Conservation (phyloP, 139 green algal species). For the Tetraselmis chui region DNA sequence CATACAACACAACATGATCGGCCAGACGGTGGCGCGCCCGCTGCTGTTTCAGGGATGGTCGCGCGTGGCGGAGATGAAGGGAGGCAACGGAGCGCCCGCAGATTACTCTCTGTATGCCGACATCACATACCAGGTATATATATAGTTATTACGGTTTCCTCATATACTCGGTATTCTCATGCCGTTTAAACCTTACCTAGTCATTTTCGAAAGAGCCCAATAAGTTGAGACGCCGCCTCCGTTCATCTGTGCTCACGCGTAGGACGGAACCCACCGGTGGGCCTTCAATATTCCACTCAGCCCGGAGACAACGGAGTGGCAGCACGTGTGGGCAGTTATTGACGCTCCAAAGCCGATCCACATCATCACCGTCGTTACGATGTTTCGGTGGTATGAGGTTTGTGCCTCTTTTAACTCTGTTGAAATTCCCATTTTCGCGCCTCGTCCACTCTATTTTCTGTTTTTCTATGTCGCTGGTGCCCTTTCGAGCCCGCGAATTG, state of each 20-base stretch:
- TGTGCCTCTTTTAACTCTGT: too few species aligned
- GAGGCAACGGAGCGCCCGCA: background rate
- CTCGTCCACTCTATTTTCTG: too few species aligned
- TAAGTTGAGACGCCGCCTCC: too few species aligned
- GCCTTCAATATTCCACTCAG: background rate
- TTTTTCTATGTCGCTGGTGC: too few species aligned
- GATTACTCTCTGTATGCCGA: background rate
- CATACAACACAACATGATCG: background rate
- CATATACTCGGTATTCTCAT: too few species aligned
- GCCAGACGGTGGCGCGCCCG: background rate
- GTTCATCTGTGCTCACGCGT: too few species aligned
- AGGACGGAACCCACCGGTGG: constrained; percentile 1
- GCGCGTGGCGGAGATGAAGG: background rate
- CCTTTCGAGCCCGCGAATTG: too few species aligned
- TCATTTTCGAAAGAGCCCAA: too few species aligned
- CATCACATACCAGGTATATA: constrained; percentile 3
- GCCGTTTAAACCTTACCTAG: too few species aligned
- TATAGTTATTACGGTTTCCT: too few species aligned
- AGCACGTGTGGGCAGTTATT: background rate
- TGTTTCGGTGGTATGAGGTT: constrained; percentile 1
- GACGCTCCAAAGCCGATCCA: background rate
- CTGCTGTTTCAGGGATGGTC: background rate
- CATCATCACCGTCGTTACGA: background rate
- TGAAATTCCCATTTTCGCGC: too few species aligned
- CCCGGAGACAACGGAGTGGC: background rate